Conservation (phyloP, 2,329 filamentous ascomycete genomes). For the Erysiphe pulchra region DNA sequence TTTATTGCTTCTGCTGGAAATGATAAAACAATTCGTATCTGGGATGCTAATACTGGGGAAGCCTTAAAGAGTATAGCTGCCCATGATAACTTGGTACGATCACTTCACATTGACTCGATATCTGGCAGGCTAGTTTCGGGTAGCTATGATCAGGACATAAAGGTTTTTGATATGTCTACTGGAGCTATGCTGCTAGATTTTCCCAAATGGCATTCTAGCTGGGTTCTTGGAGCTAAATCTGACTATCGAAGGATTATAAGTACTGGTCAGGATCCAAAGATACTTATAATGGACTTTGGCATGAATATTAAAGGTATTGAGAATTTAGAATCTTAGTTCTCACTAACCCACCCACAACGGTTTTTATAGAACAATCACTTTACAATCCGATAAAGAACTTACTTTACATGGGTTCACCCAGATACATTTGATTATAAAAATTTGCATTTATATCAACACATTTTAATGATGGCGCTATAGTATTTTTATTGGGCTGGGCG, state of each 20-base stretch:
- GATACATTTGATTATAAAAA: too few species aligned
- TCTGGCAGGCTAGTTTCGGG: conserved; percentile 74
- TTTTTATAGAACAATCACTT: too few species aligned
- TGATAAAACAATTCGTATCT: conserved; percentile 85
- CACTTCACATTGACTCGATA: conserved; percentile 67
- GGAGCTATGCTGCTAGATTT: conserved; percentile 61
- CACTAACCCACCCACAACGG: too few species aligned
- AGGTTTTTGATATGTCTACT: conserved; percentile 70
- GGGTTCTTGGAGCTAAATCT: conserved; percentile 88
- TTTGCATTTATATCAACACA: too few species aligned
- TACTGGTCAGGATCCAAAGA: conserved; percentile 80
- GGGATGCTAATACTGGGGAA: conserved; percentile 75
- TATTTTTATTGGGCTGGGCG: too few species aligned
- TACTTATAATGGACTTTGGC: conserved; percentile 83
- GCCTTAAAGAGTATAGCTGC: conserved; percentile 59
- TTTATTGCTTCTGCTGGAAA: conserved; percentile 88
- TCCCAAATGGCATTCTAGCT: conserved; percentile 85
- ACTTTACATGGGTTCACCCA: too few species aligned
- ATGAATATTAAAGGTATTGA: conserved; percentile 30
- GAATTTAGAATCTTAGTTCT: conserved; percentile 23
- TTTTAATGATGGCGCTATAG: too few species aligned
- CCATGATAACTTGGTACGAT: conserved; percentile 67
- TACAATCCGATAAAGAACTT: too few species aligned
- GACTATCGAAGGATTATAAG: conserved; percentile 88
- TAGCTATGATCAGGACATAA: conserved; percentile 87